Base-by-base conservation (phyloP, 179 eudicot genomes). In the Silene vulgaris region DNA sequence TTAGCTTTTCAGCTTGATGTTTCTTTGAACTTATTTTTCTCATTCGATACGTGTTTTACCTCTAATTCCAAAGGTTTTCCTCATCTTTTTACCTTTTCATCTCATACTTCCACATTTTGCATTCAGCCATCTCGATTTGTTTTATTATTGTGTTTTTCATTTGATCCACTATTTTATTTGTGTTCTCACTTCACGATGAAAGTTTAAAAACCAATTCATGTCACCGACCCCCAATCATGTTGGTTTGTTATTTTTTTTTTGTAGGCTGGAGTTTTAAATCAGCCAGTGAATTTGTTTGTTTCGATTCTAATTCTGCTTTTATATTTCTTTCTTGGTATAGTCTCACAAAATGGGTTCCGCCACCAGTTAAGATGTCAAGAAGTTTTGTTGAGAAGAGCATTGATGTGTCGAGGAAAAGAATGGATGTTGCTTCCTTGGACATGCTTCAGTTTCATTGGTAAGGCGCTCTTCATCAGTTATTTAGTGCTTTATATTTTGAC, bases 381-480 rank as follows among this genome's bases (percentile, higher is more conserved):
- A 86, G 88, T 66, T 88, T 77, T 73, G 99, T 95, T 28, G 86
- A 87, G 64, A 79, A 84, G 73, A 89, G 80, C 89, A 90, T 95
- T 72, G 81, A 95, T 57, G 85, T 88, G 62, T 95, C 99, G 30
- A 83, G 95, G 64, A 95, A 85, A 83, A 89, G 97, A 85, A 95
- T 92, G 99, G 99, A 92, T 77, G 99, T 95, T 81, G 86, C 89
- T 74, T 75, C 87, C 72, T 83, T 92, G 85, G 99, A 92, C 86
- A 95, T 95, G 99, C 99, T 95, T 85, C 97, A 92, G 74, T 95
- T 95, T 78, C 97, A 95, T 74, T 95, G 97, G 99, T 95, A 90
- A 8, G 74, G 30, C 78, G 43, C 71, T 76, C 57, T 61, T 35
- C 35, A 63, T 40, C 69, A 8, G 43, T 7, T 63, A 37, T 63